Base-by-base conservation (phyloP, 2,329 filamentous ascomycete genomes). In the Scopulariopsis brevicaulis region DNA sequence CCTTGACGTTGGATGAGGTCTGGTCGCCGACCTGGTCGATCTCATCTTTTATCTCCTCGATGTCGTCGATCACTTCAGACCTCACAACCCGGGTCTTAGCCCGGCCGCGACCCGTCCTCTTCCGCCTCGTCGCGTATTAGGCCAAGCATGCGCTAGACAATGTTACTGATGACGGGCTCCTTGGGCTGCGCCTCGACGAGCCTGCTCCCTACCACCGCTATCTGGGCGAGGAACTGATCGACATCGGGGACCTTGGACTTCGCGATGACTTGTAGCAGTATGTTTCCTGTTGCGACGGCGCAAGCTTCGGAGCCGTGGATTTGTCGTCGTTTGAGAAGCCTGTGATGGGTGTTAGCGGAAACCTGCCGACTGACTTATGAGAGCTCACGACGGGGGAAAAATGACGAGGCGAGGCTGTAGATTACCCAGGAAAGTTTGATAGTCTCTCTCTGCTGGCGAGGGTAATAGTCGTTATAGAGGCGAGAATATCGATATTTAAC, bases 31-130 rank as follows among this genome's bases (percentile, higher is more conserved):
- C 91, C 68, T 93, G 88, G 63, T 88, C 87, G 59, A 99, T 85
- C 73, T 99, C 94, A 67, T 99, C 94, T 70, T 96, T 89, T 60
- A 99, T 91, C 70, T 99, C 94, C 65, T 90, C 86, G 65, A 99
- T 96, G 50, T 92, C 94, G 65, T 94, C 89, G 63, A 96, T 86
- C 28, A 97, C 87, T 71, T 97, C 94, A 15, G 90, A 90, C 60
- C 91, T 88, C 59, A 97, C 77, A 62, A 95, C 87, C 60, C 88
- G 81, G 57, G 75, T 70, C 60, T 77, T 60, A 22, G 60, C 60
- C 11, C 53, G 56, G 32, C 55, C 51, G 78, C 52, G 76, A 64
- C 70, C 66, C 58, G 75, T 90, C 87, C 65, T 95, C 90, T 64
- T 89, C 86, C 48, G 89, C 88, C 67, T 97, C 92, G 67, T 96